Percentiles rank a stretch among this genome's conserved stretches.
These are phyloP conservation scores for Tetrapisispora phaffii DNA, from an alignment of 805 yeast genomes.

Conservation along the genomic window DNA sequence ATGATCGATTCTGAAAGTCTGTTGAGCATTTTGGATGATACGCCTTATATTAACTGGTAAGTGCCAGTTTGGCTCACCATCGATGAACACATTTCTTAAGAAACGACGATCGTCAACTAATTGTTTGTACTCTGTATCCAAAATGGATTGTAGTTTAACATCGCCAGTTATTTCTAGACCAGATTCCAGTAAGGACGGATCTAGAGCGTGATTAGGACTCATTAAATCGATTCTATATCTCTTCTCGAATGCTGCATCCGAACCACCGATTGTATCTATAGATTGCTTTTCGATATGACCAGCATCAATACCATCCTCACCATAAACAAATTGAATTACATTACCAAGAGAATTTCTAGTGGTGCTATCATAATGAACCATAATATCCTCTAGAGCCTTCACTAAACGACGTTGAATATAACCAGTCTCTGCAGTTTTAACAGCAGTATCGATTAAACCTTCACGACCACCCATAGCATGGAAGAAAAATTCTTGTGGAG, in stretches of 20 bases:
- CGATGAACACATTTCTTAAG: conserved; percentile 75
- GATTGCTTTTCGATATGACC: conserved; percentile 95
- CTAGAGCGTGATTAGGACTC: conserved; percentile 51
- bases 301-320: conserved; percentile 99
- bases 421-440: conserved; percentile 97
- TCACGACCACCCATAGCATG: conserved; percentile 99
- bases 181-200: conserved; percentile 71
- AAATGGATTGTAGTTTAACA: conserved; percentile 62
- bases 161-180: conserved; percentile 90
- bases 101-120: conserved; percentile 66
- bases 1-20: conserved; percentile 88
- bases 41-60: conserved; percentile 95
- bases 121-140: conserved; percentile 81
- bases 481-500: conserved; percentile 98
- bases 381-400: conserved; percentile 91
- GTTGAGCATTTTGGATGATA: conserved; percentile 93
- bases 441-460: conserved; percentile 98
- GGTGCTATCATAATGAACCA: conserved; percentile 97
- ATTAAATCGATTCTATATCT: conserved; percentile 82
- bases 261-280: conserved; percentile 90
- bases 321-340: conserved; percentile 89
- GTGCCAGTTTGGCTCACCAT: conserved; percentile 96
- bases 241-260: conserved; percentile 70
- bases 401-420: conserved; percentile 96
- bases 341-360: conserved; percentile 97